A percentile compares a stretch with the other conserved stretches of the same genome.
Conservation (phyloP, 139 green algal genomes). For the Chlamydomonas incerta region DNA sequence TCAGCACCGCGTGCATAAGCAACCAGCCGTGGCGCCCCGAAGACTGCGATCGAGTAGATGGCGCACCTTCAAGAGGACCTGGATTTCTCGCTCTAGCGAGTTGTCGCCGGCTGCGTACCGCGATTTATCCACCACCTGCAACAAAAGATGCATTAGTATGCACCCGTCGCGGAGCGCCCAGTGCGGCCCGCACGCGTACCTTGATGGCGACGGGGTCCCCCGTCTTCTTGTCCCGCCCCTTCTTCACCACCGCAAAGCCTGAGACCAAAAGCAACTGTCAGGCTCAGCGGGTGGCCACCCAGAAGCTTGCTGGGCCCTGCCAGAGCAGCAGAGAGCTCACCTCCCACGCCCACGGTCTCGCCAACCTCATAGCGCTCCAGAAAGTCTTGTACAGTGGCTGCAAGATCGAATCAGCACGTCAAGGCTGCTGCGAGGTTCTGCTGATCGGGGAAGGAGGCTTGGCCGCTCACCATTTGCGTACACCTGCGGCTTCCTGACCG, state of each 20-base stretch:
- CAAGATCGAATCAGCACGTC: not conserved
- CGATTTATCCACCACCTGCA: constrained; percentile 82
- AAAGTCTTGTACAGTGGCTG: constrained; percentile 83
- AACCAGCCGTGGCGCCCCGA: not conserved
- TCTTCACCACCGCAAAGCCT: constrained; percentile 87
- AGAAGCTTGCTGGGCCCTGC: not conserved
- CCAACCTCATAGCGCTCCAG: constrained; percentile 82
- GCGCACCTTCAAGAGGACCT: constrained; percentile 77
- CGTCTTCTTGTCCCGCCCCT: constrained; percentile 75
- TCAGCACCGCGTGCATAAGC: too few species aligned
- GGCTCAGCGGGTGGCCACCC: not conserved
- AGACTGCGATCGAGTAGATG: not conserved
- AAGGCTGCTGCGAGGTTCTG: not conserved
- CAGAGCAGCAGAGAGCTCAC: constrained; percentile 42
- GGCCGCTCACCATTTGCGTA: constrained; percentile 30
- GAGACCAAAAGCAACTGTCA: not conserved
- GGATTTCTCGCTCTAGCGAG: constrained; percentile 80
- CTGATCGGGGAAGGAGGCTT: not conserved
- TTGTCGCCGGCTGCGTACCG: constrained; percentile 80
- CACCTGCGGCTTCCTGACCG: constrained; percentile 32
- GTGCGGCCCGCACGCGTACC: constrained; percentile 46
- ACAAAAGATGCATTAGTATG: not conserved
- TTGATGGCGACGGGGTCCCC: constrained; percentile 80
- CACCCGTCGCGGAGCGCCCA: too few species aligned
- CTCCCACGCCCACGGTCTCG: constrained; percentile 80